A percentile compares a stretch with the other conserved stretches of the same genome.
phyloP scores from a whole-genome alignment of 163 green algal species.

The Chlamydomonas reinhardtii region DNA sequence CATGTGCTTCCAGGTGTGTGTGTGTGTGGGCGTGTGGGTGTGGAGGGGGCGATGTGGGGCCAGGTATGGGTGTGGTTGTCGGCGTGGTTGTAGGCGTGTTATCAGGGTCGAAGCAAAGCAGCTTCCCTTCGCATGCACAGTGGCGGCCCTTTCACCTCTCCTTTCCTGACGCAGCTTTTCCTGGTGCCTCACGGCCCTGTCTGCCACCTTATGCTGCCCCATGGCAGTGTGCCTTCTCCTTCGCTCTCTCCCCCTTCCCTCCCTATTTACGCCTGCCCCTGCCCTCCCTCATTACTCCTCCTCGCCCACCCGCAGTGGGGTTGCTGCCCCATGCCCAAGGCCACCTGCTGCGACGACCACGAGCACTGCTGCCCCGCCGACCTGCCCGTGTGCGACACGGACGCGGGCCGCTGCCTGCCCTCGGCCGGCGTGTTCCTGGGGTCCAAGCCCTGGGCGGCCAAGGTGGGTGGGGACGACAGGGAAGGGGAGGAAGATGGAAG shows the following conservation, averaged over 20 bases:
- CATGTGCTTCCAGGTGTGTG: slow-evolving; percentile 57
- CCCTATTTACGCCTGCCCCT: too few species aligned
- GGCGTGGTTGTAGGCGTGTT: too few species aligned
- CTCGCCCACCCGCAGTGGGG: slow-evolving; percentile 66
- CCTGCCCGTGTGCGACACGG: slow-evolving; percentile 87
- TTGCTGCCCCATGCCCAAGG: slow-evolving; percentile 88
- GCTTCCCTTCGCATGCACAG: too few species aligned
- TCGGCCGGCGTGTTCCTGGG: slow-evolving; percentile 20
- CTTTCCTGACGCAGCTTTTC: not conserved
- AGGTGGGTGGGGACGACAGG: not conserved
- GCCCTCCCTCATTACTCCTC: too few species aligned
- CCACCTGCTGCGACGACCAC: slow-evolving; percentile 90
- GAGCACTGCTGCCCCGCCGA: slow-evolving; percentile 89
- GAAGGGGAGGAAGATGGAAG: too few species aligned
- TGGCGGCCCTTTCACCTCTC: not conserved
- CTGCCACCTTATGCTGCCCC: not conserved
- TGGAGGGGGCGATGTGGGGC: too few species aligned
- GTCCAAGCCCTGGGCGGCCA: slow-evolving; percentile 54
- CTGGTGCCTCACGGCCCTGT: not conserved
- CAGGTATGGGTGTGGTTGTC: too few species aligned
- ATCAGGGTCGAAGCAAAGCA: too few species aligned
- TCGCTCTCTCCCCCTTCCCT: too few species aligned
- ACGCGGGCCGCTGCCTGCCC: slow-evolving; percentile 79
- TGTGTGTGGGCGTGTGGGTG: not conserved
- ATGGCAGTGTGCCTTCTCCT: too few species aligned